Conservation (phyloP, 805 yeast genomes). For the Hanseniaspora taiwanica region DNA sequence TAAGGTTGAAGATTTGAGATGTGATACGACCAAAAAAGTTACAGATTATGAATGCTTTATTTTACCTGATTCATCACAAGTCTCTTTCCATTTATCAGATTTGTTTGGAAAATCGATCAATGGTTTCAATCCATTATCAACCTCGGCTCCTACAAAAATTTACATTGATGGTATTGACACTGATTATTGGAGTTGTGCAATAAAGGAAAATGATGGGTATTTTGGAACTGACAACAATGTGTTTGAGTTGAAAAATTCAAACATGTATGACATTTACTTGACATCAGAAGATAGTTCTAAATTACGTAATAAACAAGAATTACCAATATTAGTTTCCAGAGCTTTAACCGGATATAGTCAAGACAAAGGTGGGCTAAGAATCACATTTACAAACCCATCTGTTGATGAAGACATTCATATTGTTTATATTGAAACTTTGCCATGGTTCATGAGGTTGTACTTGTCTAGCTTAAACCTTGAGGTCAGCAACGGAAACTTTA, state of each 20-base stretch:
- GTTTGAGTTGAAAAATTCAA: conserved; percentile 20
- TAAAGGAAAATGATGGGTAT: conserved; percentile 17
- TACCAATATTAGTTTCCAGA: conserved; percentile 66
- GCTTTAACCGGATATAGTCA: conserved; percentile 87
- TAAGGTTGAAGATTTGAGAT: conserved; percentile 53
- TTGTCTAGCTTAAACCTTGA: conserved; percentile 48
- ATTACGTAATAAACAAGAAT: conserved; percentile 25
- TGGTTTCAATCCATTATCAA: conserved; percentile 52
- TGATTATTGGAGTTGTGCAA: conserved; percentile 34
- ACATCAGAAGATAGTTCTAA: conserved; percentile 23
- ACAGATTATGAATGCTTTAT: conserved; percentile 74
- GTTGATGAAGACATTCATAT: conserved; percentile 31
- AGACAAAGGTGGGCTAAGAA: conserved; percentile 80
- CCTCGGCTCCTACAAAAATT: conserved; percentile 23
- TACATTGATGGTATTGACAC: conserved; percentile 32
- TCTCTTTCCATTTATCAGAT: conserved; percentile 42
- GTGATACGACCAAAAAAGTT: conserved; percentile 50
- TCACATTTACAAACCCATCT: conserved; percentile 60
- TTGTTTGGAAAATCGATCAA: conserved; percentile 57
- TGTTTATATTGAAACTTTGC: conserved; percentile 66
- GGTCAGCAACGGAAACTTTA: not conserved
- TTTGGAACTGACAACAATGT: conserved; percentile 26
- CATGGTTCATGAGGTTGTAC: conserved; percentile 86
- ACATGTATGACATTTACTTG: conserved; percentile 16
- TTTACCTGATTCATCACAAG: conserved; percentile 33